Evolutionary conservation across 2,329 filamentous ascomycete species (phyloP), one percentile per base, ranked within the genome.

Genomic region (Dryadomyces sulphureus): DNA sequence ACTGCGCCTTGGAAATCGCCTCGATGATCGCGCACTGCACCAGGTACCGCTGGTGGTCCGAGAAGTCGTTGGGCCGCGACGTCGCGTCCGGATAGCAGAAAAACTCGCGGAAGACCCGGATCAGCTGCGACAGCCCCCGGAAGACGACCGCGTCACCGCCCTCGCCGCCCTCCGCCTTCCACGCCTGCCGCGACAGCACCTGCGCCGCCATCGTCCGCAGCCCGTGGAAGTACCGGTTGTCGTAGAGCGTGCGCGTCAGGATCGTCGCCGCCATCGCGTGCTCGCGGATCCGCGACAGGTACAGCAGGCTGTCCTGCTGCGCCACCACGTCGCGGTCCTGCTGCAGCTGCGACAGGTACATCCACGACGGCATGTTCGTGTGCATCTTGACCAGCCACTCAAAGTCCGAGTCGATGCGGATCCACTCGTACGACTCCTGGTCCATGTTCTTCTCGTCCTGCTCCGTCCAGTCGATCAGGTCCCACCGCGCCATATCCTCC

Each of bases 381-480:
- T 82, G 80, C 62, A 94, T 84, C 54, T 81, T 81, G 62, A 84
- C 92, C 48, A 95, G 81, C 92, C 92, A 98, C 61, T 98, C 92
- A 54, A 96, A 96, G 62, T 98, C 93, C 16, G 90, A 89, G 61
- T 98, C 92, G 65, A 96, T 84, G 19, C 92, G 82, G 54, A 98
- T 94, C 92, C 93, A 98, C 60, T 98, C 92, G 57, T 95, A 98
- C 0, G 87, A 94, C 59, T 98, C 92, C 52, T 88, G 79, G 47
- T 92, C 87, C 89, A 98, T 96, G 56, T 79, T 80, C 32, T 82
- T 75, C 62, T 96, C 89, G 16, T 90, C 86, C 46, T 93, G 86
- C 49, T 83, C 76, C 41, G 84, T 81, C 89, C 90, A 98, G 52
- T 96, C 90, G 6, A 79, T 76, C 6, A 98, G 70, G 44, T 75